Base-by-base conservation (phyloP, 371 early-diverging fungal species). In the Funneliformis caledonium region DNA sequence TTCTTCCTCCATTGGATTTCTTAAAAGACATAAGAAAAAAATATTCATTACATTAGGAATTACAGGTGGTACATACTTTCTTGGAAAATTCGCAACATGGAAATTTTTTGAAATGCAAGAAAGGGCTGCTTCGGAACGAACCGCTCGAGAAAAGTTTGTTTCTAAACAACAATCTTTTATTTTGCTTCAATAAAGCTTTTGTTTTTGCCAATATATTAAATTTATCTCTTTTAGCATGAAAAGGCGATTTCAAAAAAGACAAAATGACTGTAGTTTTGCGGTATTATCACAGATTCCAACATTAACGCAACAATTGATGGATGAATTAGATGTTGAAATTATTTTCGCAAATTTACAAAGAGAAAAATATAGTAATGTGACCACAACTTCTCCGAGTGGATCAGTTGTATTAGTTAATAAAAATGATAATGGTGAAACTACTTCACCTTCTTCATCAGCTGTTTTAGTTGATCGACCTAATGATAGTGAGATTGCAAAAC, bases 181-280 rank as follows among this genome's bases (percentile, higher is more conserved):
- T 47, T 72, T 72, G 4, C 5, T 42, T 42, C 33, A 12, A 42
- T 0, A 42, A 33, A 72, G 5, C 9, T 10, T 70, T 70, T 48
- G 26, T 4, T n/a, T 48, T 42, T 70, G 16, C 26, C 7, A 33
- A 48, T 47, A 69, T 43, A 12, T 69, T 69, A 12, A 26, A 45
- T 0, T 45, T 70, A 22, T 45, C 19, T 22, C 11, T 43, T 33
- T 69, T 11, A 95, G 94, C 81, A 87, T 96, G 72, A 92, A 92
- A 79, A 89, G 94, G 61, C 93, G 97, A n/a, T 97, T 97, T 82
- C 95, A 96, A 81, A 95, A 96, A 86, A 96, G 96, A 85, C 96
- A 94, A 84, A 91, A 92, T 76, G 98, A 98, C 85, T 96, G 97
- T 84, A 87, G 91, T 33, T 96, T 93, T 76, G 94, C 95, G 1